A percentile compares a stretch with the other conserved stretches of the same genome.
Conservation (phyloP, 805 yeast species). For the Candida khao-thaluensis region DNA sequence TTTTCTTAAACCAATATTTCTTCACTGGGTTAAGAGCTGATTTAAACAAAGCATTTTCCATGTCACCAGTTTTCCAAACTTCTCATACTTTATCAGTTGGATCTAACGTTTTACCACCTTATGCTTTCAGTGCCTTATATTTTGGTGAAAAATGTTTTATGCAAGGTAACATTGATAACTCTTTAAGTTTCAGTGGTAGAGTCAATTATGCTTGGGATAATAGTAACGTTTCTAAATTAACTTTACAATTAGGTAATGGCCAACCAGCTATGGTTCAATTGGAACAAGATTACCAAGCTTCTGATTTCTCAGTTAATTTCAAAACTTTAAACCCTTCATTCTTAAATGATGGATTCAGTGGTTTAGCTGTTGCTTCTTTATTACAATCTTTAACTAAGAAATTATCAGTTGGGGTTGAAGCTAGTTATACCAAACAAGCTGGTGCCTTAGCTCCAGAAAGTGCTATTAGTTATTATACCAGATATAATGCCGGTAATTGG, state of each 20-base stretch:
- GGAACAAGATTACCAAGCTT: slow-evolving; percentile 93
- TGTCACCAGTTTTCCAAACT: slow-evolving; percentile 95
- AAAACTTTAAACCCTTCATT: slow-evolving; percentile 89
- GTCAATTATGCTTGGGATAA: slow-evolving; percentile 88
- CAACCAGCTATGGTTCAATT: slow-evolving; percentile 94
- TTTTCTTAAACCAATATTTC: slow-evolving; percentile 81
- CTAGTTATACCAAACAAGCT: slow-evolving; percentile 79
- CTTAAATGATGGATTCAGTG: slow-evolving; percentile 68
- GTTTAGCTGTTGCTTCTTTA: slow-evolving; percentile 88
- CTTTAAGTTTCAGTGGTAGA: slow-evolving; percentile 81
- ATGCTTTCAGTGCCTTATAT: slow-evolving; percentile 85
- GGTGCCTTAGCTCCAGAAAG: slow-evolving; percentile 78
- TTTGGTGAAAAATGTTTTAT: slow-evolving; percentile 82
- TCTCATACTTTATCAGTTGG: slow-evolving; percentile 92
- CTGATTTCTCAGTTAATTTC: slow-evolving; percentile 83
- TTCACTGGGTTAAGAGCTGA: slow-evolving; percentile 97
- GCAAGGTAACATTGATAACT: slow-evolving; percentile 92
- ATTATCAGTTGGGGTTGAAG: slow-evolving; percentile 87
- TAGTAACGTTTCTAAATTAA: slow-evolving; percentile 73
- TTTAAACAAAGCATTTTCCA: slow-evolving; percentile 83
- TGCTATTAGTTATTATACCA: slow-evolving; percentile 83
- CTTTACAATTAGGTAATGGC: slow-evolving; percentile 81
- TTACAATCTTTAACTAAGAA: slow-evolving; percentile 85
- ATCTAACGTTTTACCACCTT: slow-evolving; percentile 80
- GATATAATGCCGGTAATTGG: slow-evolving; percentile 89